Evolutionary conservation across 495 filamentous ascomycete species (phyloP).

Genomic region (Cudoniella acicularis): DNA sequence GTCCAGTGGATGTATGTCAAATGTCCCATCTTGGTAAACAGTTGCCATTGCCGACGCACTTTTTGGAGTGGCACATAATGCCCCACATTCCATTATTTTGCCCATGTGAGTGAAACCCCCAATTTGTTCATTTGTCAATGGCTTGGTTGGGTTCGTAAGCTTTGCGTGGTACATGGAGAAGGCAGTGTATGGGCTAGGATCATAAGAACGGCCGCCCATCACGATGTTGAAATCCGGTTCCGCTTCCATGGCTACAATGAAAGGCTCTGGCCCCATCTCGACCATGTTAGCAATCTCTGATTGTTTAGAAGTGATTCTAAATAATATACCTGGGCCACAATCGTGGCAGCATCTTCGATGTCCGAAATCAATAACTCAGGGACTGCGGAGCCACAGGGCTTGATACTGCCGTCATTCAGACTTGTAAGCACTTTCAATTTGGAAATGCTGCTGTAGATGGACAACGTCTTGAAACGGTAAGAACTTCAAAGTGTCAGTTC

Average conservation of each 20-base stretch:
- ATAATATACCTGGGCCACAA: background rate
- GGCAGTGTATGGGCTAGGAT: conserved; percentile 45
- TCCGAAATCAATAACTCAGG: background rate
- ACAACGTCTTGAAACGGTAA: background rate
- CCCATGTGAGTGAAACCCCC: conserved; percentile 47
- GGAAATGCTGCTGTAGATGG: background rate
- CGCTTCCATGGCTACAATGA: background rate
- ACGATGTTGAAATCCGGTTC: conserved; percentile 30
- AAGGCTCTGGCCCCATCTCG: background rate
- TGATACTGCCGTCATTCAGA: background rate
- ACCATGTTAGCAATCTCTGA: too few species aligned
- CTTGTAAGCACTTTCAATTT: background rate
- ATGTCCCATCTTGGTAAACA: conserved; percentile 35
- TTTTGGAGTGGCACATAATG: conserved; percentile 42
- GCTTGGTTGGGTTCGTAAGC: background rate
- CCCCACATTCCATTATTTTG: conserved; percentile 52
- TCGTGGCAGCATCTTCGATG: background rate
- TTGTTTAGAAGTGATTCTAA: too few species aligned
- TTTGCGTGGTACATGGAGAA: conserved; percentile 31
- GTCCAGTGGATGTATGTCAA: conserved; percentile 38
- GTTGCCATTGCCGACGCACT: conserved; percentile 34
- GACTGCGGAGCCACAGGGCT: background rate
- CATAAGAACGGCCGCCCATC: conserved; percentile 45
- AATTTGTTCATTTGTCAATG: conserved; percentile 16
- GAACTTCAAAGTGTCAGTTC: background rate